phyloP scores from a whole-genome alignment of 192 early-diverging fungal species.

The Mortierella alpina region DNA sequence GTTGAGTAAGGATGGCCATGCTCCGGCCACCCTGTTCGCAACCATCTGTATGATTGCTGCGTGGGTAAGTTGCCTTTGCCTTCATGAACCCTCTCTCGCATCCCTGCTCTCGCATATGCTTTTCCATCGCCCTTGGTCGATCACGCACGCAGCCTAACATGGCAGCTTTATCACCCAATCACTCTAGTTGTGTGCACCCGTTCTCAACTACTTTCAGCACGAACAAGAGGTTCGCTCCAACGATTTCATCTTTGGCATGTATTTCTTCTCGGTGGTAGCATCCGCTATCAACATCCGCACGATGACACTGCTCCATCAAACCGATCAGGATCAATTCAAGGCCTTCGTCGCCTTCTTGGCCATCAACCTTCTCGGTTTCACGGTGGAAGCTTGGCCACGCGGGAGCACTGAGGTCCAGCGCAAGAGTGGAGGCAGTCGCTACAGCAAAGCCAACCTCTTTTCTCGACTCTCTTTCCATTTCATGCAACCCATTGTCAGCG shows the following conservation, averaged over 20 bases:
- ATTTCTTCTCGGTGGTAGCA: slow-evolving; percentile 23
- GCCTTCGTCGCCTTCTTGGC: slow-evolving; percentile 43
- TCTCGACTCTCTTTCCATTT: slow-evolving; percentile 48
- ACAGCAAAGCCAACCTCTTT: slow-evolving; percentile 51
- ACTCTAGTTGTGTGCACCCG: slow-evolving; percentile 12
- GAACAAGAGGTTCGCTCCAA: slow-evolving; percentile 39
- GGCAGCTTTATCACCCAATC: neutral
- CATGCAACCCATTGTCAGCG: slow-evolving; percentile 44
- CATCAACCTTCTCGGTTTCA: slow-evolving; percentile 32
- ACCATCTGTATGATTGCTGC: slow-evolving; percentile 32
- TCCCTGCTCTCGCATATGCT: neutral
- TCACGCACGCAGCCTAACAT: neutral
- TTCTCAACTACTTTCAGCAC: slow-evolving; percentile 40
- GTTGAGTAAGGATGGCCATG: slow-evolving; percentile 16
- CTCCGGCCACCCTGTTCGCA: slow-evolving; percentile 43
- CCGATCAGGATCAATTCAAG: slow-evolving; percentile 34
- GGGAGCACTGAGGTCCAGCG: slow-evolving; percentile 17
- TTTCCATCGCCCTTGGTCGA: neutral
- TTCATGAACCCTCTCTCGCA: neutral
- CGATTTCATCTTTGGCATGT: slow-evolving; percentile 33
- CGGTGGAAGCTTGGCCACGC: slow-evolving; percentile 45
- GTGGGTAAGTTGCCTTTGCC: slow-evolving; percentile 19
- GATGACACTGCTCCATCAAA: slow-evolving; percentile 27
- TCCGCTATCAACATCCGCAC: slow-evolving; percentile 52
- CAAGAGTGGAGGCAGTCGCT: slow-evolving; percentile 21